Evolutionary conservation across 345 rosid species (phyloP).

Genomic region (Leavenworthia alabamica): DNA sequence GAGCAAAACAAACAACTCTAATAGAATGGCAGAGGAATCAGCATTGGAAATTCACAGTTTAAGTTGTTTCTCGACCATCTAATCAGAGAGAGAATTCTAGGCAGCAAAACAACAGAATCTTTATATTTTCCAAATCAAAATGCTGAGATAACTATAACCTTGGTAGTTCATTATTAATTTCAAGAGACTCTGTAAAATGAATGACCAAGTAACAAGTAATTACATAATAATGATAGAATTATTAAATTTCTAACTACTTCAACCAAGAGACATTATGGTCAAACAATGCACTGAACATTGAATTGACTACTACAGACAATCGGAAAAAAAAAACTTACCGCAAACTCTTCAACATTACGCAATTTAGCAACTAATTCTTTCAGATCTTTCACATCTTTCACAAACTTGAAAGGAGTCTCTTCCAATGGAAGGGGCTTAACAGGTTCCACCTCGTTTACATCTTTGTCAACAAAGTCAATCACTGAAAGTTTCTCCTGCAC

Average conservation of each 20-base stretch:
- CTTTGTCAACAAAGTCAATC: conserved; percentile 57
- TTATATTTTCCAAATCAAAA: not conserved
- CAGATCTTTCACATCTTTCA: conserved; percentile 80
- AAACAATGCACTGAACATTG: not conserved
- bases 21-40: conserved; percentile 8
- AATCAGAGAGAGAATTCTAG: not conserved
- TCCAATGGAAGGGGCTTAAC: conserved; percentile 47
- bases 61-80: not conserved
- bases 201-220: not conserved
- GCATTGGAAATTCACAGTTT: not conserved
- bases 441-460: conserved; percentile 41
- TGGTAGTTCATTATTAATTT: not conserved
- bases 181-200: not conserved
- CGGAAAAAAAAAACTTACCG: conserved; percentile 45
- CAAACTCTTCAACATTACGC: conserved; percentile 65
- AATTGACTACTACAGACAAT: not conserved
- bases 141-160: conserved; percentile 2
- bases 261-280: conserved; percentile 1
- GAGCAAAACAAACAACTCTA: conserved; percentile 12
- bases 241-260: conserved; percentile 4
- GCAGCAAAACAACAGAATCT: not conserved
- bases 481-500: conserved; percentile 69
- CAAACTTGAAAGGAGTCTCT: conserved; percentile 67
- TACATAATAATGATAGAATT: not conserved
- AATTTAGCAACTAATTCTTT: conserved; percentile 72